Evolutionary conservation across 1,284 basidiomycete genomes (phyloP).

Genomic region (Porogramme epimiltina): DNA sequence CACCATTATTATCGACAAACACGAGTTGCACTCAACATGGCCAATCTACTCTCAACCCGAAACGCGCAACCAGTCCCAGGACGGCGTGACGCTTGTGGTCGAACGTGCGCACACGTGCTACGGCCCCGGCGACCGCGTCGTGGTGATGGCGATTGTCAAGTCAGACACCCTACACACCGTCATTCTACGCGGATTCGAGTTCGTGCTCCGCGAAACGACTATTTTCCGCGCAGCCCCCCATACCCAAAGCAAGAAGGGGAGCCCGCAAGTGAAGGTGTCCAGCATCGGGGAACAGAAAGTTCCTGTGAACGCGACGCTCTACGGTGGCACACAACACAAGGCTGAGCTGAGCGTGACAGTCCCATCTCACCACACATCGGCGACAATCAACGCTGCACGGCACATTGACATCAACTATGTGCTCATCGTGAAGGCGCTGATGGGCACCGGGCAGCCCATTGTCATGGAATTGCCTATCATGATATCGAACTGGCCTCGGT

Average conservation of each 20-base stretch:
- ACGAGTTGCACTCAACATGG: constrained; percentile 89
- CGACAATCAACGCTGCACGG: constrained; percentile 74
- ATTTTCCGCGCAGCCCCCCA: constrained; percentile 63
- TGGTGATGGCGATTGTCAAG: constrained; percentile 68
- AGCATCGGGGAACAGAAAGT: constrained; percentile 67
- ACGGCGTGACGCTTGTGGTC: constrained; percentile 75
- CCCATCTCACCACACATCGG: constrained; percentile 70
- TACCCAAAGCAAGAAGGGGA: constrained; percentile 52
- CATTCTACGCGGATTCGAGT: constrained; percentile 79
- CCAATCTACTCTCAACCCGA: constrained; percentile 83
- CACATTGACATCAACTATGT: constrained; percentile 83
- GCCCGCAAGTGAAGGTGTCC: constrained; percentile 55
- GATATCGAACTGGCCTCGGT: constrained; percentile 82
- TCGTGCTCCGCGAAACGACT: constrained; percentile 74
- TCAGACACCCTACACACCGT: constrained; percentile 66
- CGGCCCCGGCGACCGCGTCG: constrained; percentile 81
- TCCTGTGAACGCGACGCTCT: constrained; percentile 70
- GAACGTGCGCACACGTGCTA: constrained; percentile 76
- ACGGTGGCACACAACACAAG: constrained; percentile 68
- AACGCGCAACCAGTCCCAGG: constrained; percentile 61
- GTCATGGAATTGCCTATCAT: constrained; percentile 75
- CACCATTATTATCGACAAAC: constrained; percentile 82
- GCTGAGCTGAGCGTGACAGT: constrained; percentile 71
- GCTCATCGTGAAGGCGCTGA: constrained; percentile 73
- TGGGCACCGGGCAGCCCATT: constrained; percentile 67